A percentile compares a stretch with the other conserved stretches of the same genome.
These are phyloP conservation scores for Dothideomycetidae sp. DNA, from an alignment of 2,329 filamentous ascomycete species.

Conservation along the genomic window DNA sequence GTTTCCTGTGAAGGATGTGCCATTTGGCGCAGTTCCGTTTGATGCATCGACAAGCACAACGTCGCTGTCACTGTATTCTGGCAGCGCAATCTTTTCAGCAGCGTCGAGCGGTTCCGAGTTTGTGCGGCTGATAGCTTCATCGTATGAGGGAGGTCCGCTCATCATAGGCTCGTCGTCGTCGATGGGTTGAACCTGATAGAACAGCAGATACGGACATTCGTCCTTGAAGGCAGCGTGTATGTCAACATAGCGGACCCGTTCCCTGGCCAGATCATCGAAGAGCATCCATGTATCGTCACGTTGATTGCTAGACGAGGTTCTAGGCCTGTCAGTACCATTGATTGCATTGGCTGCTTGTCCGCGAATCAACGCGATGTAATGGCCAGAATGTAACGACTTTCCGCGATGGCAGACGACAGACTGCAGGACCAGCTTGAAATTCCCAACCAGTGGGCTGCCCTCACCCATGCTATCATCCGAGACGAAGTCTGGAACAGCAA, in stretches of 20 bases:
- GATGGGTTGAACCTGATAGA: slow-evolving; percentile 88
- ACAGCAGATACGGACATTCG: slow-evolving; percentile 89
- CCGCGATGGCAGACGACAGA: slow-evolving; percentile 88
- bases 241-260: slow-evolving; percentile 61
- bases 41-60: slow-evolving; percentile 11
- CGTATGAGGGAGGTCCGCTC: slow-evolving; percentile 18
- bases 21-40: slow-evolving; percentile 10
- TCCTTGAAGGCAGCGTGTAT: slow-evolving; percentile 62
- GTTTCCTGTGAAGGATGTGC: slow-evolving; percentile 2
- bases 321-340: slow-evolving; percentile 24
- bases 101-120: slow-evolving; percentile 10
- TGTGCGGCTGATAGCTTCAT: slow-evolving; percentile 15
- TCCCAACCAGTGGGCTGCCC: slow-evolving; percentile 57
- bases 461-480: slow-evolving; percentile 58
- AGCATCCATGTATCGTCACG: slow-evolving; percentile 70
- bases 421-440: slow-evolving; percentile 85
- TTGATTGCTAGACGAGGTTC: slow-evolving; percentile 36
- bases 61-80: slow-evolving; percentile 9
- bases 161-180: slow-evolving; percentile 42
- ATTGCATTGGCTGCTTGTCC: slow-evolving; percentile 39
- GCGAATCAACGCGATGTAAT: slow-evolving; percentile 78
- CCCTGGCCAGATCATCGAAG: slow-evolving; percentile 72
- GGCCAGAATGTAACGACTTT: slow-evolving; percentile 69
- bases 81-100: slow-evolving; percentile 9
- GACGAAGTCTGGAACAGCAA: slow-evolving; percentile 76